phyloP scores from a whole-genome alignment of 805 yeast species.

The Jamesozyma gamospora region DNA sequence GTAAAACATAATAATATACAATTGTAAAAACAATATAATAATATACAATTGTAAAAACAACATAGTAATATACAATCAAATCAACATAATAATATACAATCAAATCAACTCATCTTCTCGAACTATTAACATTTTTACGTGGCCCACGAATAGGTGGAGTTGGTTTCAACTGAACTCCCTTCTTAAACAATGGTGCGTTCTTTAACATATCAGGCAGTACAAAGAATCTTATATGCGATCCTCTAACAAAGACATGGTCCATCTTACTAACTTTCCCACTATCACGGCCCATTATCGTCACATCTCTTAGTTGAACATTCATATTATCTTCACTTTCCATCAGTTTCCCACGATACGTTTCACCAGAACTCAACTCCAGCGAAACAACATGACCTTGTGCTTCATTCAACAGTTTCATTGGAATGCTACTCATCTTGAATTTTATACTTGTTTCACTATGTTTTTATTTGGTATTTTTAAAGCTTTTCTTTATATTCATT shows the following conservation, averaged over 20 bases:
- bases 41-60: too few relatives aligned
- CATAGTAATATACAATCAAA: not conserved
- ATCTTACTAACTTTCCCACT: slow-evolving; percentile 56
- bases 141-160: slow-evolving; percentile 66
- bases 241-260: slow-evolving; percentile 83
- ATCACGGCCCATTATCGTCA: slow-evolving; percentile 63
- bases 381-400: slow-evolving; percentile 83
- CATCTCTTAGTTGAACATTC: slow-evolving; percentile 83
- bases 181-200: slow-evolving; percentile 81
- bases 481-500: too few relatives aligned
- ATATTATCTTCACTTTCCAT: slow-evolving; percentile 86
- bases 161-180: slow-evolving; percentile 45
- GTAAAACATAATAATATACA: too few relatives aligned
- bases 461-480: too few relatives aligned
- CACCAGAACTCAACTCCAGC: slow-evolving; percentile 76
- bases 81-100: not conserved
- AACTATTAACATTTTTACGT: slow-evolving; percentile 22
- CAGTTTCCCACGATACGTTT: slow-evolving; percentile 78
- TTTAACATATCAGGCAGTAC: slow-evolving; percentile 80
- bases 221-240: slow-evolving; percentile 78
- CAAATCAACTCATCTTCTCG: not conserved
- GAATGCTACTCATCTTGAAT: slow-evolving; percentile 36
- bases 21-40: too few relatives aligned
- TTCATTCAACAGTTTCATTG: slow-evolving; percentile 78
- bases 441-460: too few relatives aligned